Base-by-base conservation (phyloP, 2,329 filamentous ascomycete species). In the Septoria linicola region DNA sequence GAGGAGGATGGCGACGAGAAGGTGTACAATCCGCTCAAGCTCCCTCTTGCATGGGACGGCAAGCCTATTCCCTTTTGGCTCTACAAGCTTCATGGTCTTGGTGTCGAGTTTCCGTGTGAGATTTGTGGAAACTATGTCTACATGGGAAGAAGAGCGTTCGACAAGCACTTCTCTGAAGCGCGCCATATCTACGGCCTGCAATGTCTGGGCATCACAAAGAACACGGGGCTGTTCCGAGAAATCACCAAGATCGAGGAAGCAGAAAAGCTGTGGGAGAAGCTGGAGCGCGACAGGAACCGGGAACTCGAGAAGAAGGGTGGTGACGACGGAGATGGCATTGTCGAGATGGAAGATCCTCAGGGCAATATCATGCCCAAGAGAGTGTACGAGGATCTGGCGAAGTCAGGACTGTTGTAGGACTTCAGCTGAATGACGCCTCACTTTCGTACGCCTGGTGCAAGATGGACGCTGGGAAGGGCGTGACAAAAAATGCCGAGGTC, bases 301-400 rank as follows among this genome's bases (percentile, higher is more conserved):
- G 83, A 83, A 58, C 86, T 84, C 68, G 77, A 85, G 1, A 83
- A 85, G 56, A 86, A 87, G 37, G 59, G 59, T 20, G 59, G 57
- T 11, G 58, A 60, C 42, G 59, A 59, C 41, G 62, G 61, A 2
- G 89, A 92, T 32, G 89, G 87, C 54, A 82, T 99, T 8, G 89
- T 97, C 42, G 90, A 99, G 76, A 99, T 99, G 93, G 93, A 99
- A 76, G 93, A 99, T 70, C 88, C 83, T 0, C 88, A 95, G 68
- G 93, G 93, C 40, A 97, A 99, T 65, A 93, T 99, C 51, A 99
- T 99, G 93, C 93, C 95, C 0, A 90, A 96, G 74, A 95, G 96
- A 78, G 92, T 99, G 48, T 99, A 96, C 70, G 85, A 91, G 60
- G 93, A 99, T 78, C 73, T 97, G 71, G 87, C 89, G 72, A 95